Conservation (phyloP, 192 early-diverging fungal genomes). For the Coemansia sp. region DNA sequence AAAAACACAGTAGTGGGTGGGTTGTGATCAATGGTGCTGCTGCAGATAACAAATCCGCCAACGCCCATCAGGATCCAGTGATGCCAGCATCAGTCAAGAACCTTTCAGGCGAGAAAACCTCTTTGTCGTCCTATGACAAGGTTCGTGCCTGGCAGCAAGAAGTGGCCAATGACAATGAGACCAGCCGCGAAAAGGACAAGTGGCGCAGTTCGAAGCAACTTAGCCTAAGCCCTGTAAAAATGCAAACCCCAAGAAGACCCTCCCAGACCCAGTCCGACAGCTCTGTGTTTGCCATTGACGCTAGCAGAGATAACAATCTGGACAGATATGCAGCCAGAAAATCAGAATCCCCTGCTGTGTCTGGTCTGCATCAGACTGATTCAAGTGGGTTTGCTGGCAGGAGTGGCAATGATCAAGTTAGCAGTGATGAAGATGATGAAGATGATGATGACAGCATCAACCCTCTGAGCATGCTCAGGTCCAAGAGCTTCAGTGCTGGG, state of each 20-base stretch:
- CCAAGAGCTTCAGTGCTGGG: slow-evolving; percentile 8
- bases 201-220: not conserved
- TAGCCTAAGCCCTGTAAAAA: not conserved
- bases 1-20: slow-evolving; percentile 1
- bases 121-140: slow-evolving; percentile 22
- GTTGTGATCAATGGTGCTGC: not conserved
- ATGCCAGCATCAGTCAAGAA: slow-evolving; percentile 41
- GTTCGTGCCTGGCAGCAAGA: slow-evolving; percentile 23
- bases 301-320: not conserved
- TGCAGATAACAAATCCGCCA: not conserved
- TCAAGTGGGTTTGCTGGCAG: not conserved
- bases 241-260: not conserved
- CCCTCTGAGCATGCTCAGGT: slow-evolving; percentile 10
- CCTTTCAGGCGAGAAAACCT: not conserved
- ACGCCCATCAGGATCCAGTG: not conserved
- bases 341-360: not conserved
- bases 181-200: not conserved
- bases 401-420: not conserved
- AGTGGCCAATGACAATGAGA: not conserved
- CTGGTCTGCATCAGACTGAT: not conserved
- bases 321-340: not conserved
- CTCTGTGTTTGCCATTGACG: not conserved
- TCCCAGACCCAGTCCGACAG: not conserved
- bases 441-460: slow-evolving; percentile 24
- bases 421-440: slow-evolving; percentile 4